phyloP scores from a whole-genome alignment of 345 rosid genomes.

The Pugionium dolabratum region DNA sequence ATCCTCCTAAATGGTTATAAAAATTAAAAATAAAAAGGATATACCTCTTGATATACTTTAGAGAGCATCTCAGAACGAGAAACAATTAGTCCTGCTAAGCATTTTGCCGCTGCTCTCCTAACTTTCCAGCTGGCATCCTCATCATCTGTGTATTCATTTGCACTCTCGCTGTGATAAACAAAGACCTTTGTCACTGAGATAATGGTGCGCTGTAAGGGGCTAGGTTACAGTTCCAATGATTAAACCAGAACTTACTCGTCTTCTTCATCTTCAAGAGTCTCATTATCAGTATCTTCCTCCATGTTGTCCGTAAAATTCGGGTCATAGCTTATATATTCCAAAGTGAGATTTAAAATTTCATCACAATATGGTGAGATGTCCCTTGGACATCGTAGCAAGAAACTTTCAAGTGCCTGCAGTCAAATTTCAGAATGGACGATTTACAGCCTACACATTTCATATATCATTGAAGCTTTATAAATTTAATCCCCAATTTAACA shows the following conservation, averaged over 20 bases:
- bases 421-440: slow-evolving; percentile 22
- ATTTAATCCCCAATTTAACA: neutral
- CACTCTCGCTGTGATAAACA: slow-evolving; percentile 77
- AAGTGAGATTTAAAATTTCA: slow-evolving; percentile 76
- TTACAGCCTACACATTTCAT: slow-evolving; percentile 4
- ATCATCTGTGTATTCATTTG: slow-evolving; percentile 98
- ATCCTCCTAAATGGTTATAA: slow-evolving; percentile 47
- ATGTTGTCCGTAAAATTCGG: slow-evolving; percentile 97
- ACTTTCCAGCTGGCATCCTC: slow-evolving; percentile 99
- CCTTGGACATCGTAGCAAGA: slow-evolving; percentile 89
- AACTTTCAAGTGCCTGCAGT: slow-evolving; percentile 92
- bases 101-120: slow-evolving; percentile 97
- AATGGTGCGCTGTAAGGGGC: slow-evolving; percentile 25
- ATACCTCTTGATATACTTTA: slow-evolving; percentile 85
- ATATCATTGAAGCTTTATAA: neutral
- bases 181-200: slow-evolving; percentile 22
- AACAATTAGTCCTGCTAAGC: slow-evolving; percentile 89
- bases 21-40: slow-evolving; percentile 25
- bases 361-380: slow-evolving; percentile 85
- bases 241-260: slow-evolving; percentile 74
- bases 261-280: slow-evolving; percentile 87
- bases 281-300: slow-evolving; percentile 99
- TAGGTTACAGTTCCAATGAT: slow-evolving; percentile 22
- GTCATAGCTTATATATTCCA: slow-evolving; percentile 92
- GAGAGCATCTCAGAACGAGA: slow-evolving; percentile 94